These are phyloP conservation scores for Hibiscus tridactylites DNA, from an alignment of 345 rosid species.

Conservation along the genomic window DNA sequence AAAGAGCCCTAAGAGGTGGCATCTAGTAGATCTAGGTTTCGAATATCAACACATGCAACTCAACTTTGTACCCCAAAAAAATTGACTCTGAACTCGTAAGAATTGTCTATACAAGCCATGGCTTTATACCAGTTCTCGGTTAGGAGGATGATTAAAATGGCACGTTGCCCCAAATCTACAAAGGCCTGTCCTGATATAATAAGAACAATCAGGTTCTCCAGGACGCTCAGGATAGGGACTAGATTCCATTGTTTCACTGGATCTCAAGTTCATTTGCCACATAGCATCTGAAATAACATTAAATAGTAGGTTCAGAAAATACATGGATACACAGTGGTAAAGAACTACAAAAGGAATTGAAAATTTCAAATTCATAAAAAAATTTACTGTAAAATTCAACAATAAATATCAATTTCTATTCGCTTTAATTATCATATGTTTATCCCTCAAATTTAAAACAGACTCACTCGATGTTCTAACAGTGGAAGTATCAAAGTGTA, in stretches of 20 bases:
- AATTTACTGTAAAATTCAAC: neutral
- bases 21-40: neutral
- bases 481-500: neutral
- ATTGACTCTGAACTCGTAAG: constrained; percentile 8
- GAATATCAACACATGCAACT: neutral
- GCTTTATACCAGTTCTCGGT: constrained; percentile 72
- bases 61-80: neutral
- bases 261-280: constrained; percentile 84
- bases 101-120: constrained; percentile 12
- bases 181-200: constrained; percentile 94
- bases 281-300: constrained; percentile 55
- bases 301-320: constrained; percentile 21
- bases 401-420: neutral
- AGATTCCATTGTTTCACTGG: constrained; percentile 61
- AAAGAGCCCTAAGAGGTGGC: neutral
- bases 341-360: neutral
- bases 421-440: neutral
- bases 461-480: neutral
- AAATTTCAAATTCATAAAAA: neutral
- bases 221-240: constrained; percentile 78
- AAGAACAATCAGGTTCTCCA: constrained; percentile 93
- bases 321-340: neutral
- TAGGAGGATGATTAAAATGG: constrained; percentile 59
- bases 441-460: neutral
- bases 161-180: constrained; percentile 70